Conservation (phyloP, 2,329 filamentous ascomycete species). For the Aspergillus novofumigatus region DNA sequence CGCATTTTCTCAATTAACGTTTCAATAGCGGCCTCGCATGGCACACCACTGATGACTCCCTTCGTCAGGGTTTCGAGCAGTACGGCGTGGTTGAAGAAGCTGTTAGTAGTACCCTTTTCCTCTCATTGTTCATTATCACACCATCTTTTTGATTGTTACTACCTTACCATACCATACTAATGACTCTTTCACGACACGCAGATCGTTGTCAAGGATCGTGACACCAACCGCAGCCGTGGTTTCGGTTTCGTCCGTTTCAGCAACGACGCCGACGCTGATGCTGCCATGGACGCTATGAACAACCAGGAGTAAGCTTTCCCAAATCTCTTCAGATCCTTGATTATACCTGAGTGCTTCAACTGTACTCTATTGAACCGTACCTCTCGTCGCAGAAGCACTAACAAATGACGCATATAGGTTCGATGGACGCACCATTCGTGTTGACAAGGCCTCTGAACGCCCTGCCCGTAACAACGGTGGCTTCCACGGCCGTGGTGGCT, state of each 20-base stretch:
- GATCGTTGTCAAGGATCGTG: slow-evolving; percentile 97
- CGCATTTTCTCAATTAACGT: slow-evolving; percentile 14
- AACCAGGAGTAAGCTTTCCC: slow-evolving; percentile 62
- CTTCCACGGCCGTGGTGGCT: slow-evolving; percentile 44
- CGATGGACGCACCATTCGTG: slow-evolving; percentile 88
- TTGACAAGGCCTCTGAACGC: slow-evolving; percentile 90
- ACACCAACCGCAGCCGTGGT: slow-evolving; percentile 92
- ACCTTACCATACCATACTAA: slow-evolving; percentile 6
- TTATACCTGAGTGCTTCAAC: background rate
- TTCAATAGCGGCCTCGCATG: slow-evolving; percentile 83
- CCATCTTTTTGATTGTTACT: slow-evolving; percentile 1
- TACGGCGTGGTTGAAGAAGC: slow-evolving; percentile 92
- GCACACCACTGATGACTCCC: slow-evolving; percentile 88
- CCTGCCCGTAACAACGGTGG: slow-evolving; percentile 54
- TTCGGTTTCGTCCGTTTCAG: slow-evolving; percentile 95
- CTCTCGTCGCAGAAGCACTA: slow-evolving; percentile 6
- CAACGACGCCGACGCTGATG: slow-evolving; percentile 39
- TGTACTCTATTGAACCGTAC: slow-evolving; percentile 12
- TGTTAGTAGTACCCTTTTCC: slow-evolving; percentile 55
- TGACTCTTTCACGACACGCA: slow-evolving; percentile 36
- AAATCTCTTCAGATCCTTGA: background rate
- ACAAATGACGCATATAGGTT: slow-evolving; percentile 56
- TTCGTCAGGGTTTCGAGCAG: slow-evolving; percentile 88
- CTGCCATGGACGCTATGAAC: slow-evolving; percentile 42
- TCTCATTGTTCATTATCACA: slow-evolving; percentile 4